Base-by-base conservation (phyloP, 1,139 yeast genomes). In the Williopsis jadinii region DNA sequence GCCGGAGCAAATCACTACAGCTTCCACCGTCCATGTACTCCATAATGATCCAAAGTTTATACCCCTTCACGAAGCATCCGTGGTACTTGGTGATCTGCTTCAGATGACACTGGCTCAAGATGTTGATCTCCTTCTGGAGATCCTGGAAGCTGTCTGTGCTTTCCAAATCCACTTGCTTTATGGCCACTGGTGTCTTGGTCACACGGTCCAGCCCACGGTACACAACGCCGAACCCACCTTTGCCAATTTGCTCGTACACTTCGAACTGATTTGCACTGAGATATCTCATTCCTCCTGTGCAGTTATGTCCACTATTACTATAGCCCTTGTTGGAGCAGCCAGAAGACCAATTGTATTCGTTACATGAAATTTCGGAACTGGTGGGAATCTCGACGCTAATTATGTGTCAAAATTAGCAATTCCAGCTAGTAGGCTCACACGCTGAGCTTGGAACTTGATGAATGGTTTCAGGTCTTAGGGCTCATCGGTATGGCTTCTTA, bases 201-300 rank as follows among this genome's bases (percentile, higher is more conserved):
- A 68, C 61, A 40, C 68, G 70, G 50, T 84, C 78, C 9, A 77
- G 58, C 0, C 92, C 96, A 38, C 82, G 68, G 62, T 82, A 87
- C 2, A 87, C 96, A 2, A 82, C 84, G 0, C 96, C 96, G 60
- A 86, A 87, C 5, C 92, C 90, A 0, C 96, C 96, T 42, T 85
- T 67, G 2, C 96, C 96, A 1, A 87, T 79, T 58, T 85, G 90
- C 50, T 83, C 90, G 48, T 73, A 73, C 5, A 87, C 72, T 38
- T 77, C 67, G 50, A 77, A 78, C 55, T 77, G 80, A 42, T 66
- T 68, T 11, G 75, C 74, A 30, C 56, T 52, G 35, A 55, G 51
- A 33, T 55, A 55, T 30, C 58, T 43, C 56, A 52, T 54, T 11
- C 12, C 28, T 11, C 14, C 10, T 11, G 6, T 30, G 32, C 10